A percentile compares a stretch with the other conserved stretches of the same genome.
Evolutionary conservation across 768 basidiomycete species (phyloP).

Genomic region (Exidia glandulosa): DNA sequence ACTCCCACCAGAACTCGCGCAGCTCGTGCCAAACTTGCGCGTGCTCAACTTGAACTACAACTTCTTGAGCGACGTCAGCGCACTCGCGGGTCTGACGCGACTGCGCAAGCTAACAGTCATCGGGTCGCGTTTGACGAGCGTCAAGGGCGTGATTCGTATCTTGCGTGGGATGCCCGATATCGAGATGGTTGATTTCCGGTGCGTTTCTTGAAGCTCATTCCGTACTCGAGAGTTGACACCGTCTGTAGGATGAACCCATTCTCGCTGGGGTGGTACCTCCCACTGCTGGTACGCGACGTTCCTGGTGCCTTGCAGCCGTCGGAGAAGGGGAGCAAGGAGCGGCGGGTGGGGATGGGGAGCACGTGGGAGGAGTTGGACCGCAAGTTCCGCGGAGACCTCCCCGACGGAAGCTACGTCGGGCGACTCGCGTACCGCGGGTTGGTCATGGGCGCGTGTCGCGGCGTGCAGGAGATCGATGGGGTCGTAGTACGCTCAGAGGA

Average conservation of each 20-base stretch:
- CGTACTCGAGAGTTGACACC: not conserved
- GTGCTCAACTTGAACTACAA: conserved; percentile 96
- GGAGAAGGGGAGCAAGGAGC: conserved; percentile 17
- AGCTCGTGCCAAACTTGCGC: conserved; percentile 71
- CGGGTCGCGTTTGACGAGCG: conserved; percentile 64
- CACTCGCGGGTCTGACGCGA: conserved; percentile 59
- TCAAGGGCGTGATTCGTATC: conserved; percentile 60
- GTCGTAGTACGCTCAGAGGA: conserved; percentile 76
- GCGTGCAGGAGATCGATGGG: conserved; percentile 72
- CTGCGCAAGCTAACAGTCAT: conserved; percentile 80
- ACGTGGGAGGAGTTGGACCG: conserved; percentile 69
- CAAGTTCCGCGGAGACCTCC: conserved; percentile 81
- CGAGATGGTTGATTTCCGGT: conserved; percentile 90
- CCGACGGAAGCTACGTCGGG: conserved; percentile 78
- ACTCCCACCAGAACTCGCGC: conserved; percentile 59
- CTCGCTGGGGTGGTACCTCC: conserved; percentile 92
- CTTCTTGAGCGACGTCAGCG: conserved; percentile 57
- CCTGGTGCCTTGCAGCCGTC: conserved; percentile 59
- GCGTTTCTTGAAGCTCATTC: conserved; percentile 15
- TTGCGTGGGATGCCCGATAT: conserved; percentile 63
- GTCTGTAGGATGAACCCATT: conserved; percentile 81
- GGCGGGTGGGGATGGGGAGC: not conserved
- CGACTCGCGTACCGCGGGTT: conserved; percentile 84
- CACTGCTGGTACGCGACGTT: conserved; percentile 62
- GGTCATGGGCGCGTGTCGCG: conserved; percentile 63